A percentile compares a stretch with the other conserved stretches of the same genome.
These are phyloP conservation scores for Cercophora scortea DNA, from an alignment of 495 filamentous ascomycete genomes.

Conservation along the genomic window DNA sequence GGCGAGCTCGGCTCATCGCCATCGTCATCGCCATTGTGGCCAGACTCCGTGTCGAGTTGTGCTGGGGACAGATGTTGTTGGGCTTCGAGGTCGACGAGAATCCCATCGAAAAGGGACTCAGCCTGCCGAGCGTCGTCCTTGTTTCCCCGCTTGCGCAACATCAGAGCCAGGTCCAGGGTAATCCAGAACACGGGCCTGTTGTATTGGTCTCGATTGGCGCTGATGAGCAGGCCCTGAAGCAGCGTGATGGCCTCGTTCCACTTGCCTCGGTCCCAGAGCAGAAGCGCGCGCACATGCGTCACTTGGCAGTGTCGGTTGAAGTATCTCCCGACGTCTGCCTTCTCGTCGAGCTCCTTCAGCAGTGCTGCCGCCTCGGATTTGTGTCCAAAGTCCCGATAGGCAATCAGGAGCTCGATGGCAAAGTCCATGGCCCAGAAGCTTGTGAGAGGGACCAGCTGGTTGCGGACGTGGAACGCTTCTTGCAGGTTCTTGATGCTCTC, in stretches of 20 bases:
- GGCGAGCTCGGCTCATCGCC: conserved; percentile 2
- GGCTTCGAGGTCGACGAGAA: background rate
- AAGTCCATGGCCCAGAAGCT: background rate
- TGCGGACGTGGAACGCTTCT: background rate
- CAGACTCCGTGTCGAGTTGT: background rate
- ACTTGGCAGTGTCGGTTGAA: conserved; percentile 6
- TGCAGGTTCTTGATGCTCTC: background rate
- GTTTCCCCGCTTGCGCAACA: background rate
- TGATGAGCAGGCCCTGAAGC: background rate
- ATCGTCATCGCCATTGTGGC: background rate
- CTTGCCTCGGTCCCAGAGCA: background rate
- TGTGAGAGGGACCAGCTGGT: background rate
- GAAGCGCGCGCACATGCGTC: background rate
- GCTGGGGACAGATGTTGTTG: too few relatives aligned
- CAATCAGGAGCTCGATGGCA: conserved; percentile 1
- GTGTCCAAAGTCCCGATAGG: background rate
- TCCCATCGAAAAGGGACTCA: background rate
- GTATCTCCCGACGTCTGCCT: background rate
- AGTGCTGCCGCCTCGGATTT: background rate
- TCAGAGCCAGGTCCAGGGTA: conserved; percentile 1
- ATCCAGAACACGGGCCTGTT: conserved; percentile 5
- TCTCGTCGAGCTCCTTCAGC: background rate
- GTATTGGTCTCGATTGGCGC: background rate
- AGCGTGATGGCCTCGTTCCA: conserved; percentile 2
- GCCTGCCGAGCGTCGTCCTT: background rate